Evolutionary conservation across 2,329 filamentous ascomycete species (phyloP).

Genomic region (Penicillium crustosum): DNA sequence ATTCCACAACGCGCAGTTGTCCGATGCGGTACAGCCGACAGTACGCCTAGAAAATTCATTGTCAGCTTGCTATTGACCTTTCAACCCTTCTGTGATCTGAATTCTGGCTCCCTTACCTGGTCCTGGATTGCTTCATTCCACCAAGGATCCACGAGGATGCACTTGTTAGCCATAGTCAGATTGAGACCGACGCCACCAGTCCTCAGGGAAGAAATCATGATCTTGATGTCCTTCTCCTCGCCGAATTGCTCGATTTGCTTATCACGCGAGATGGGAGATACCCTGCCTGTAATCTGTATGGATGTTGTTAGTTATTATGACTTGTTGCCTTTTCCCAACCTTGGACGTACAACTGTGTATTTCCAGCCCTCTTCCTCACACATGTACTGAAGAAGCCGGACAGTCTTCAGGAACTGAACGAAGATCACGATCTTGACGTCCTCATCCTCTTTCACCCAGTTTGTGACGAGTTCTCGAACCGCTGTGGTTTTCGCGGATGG

Average conservation of each 20-base stretch:
- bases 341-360: background rate
- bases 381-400: conserved; percentile 52
- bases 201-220: conserved; percentile 1
- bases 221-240: background rate
- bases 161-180: conserved; percentile 5
- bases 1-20: background rate
- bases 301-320: background rate
- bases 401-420: conserved; percentile 58
- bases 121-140: conserved; percentile 6
- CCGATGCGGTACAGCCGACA: conserved; percentile 3
- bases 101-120: background rate
- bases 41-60: background rate
- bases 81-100: too few relatives aligned
- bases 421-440: conserved; percentile 60
- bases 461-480: background rate
- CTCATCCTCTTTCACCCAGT: conserved; percentile 36
- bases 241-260: background rate
- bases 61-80: background rate
- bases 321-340: background rate
- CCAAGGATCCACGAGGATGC: conserved; percentile 8
- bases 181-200: conserved; percentile 4
- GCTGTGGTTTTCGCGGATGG: conserved; percentile 16
- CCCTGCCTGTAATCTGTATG: background rate
- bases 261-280: background rate
- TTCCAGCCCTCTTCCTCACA: conserved; percentile 46